phyloP scores from a whole-genome alignment of 2,329 filamentous ascomycete genomes.

The Neurospora sp. region DNA sequence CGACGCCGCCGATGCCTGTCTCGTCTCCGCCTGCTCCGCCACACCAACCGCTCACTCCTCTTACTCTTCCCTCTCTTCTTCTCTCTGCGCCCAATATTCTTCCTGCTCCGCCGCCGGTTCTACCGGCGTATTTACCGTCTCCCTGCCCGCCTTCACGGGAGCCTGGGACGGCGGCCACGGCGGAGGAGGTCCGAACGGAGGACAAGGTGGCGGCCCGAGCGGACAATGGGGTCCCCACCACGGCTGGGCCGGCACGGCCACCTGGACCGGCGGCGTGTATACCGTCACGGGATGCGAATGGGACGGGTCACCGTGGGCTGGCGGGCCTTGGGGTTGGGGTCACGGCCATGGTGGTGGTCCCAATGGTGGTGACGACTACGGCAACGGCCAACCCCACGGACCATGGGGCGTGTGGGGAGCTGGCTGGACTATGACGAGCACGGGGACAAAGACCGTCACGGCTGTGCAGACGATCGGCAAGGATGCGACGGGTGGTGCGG shows the following conservation, averaged over 20 bases:
- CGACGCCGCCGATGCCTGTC: constrained; percentile 16
- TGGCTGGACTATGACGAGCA: constrained; percentile 29
- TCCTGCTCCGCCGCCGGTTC: constrained; percentile 29
- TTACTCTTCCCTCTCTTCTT: constrained; percentile 28
- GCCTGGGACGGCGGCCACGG: constrained; percentile 22
- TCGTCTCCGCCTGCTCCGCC: constrained; percentile 22
- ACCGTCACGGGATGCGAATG: constrained; percentile 34
- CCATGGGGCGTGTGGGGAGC: constrained; percentile 31
- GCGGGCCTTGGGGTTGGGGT: constrained; percentile 29
- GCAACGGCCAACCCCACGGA: not conserved
- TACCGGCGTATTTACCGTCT: constrained; percentile 30
- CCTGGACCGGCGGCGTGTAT: constrained; percentile 29
- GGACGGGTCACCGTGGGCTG: constrained; percentile 30
- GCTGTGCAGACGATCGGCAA: constrained; percentile 24
- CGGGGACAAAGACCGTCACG: constrained; percentile 24
- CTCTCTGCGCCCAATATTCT: constrained; percentile 30
- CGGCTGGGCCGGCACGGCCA: constrained; percentile 16
- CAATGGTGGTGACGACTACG: constrained; percentile 5
- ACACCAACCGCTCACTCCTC: constrained; percentile 21
- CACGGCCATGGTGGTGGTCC: constrained; percentile 4
- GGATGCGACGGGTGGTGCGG: constrained; percentile 8
- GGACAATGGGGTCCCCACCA: not conserved
- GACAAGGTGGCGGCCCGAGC: too few species aligned
- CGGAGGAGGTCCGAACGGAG: not conserved
- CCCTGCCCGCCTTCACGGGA: constrained; percentile 21